phyloP scores from a whole-genome alignment of 1,284 basidiomycete species.

The Moesziomyces aphidis region DNA sequence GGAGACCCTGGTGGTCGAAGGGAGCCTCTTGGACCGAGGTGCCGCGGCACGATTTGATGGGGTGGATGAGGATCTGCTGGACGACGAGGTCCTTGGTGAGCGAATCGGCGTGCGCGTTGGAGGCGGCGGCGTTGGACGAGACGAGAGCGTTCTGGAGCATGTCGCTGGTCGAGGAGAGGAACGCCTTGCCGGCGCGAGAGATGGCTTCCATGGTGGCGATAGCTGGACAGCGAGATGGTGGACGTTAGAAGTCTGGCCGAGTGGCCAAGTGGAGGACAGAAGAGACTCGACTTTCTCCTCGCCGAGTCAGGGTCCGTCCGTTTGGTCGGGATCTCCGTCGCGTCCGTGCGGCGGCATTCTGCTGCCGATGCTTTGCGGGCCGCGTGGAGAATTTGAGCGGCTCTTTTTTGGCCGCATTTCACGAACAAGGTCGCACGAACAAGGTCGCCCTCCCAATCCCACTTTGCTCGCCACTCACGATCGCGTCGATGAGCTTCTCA shows the following conservation, averaged over 20 bases:
- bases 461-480: neutral
- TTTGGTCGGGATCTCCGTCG: no score
- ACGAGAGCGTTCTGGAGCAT: constrained; percentile 45
- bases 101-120: constrained; percentile 34
- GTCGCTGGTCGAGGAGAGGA: constrained; percentile 38
- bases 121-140: constrained; percentile 19
- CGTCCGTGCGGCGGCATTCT: no score
- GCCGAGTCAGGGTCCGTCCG: neutral
- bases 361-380: no score
- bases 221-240: neutral
- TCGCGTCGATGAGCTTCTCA: neutral
- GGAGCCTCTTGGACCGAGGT: constrained; percentile 47
- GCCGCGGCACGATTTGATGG: constrained; percentile 63
- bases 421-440: no score
- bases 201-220: constrained; percentile 39
- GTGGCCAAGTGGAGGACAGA: constrained; percentile 1
- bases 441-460: neutral
- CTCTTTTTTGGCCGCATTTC: neutral
- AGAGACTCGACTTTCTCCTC: neutral
- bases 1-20: constrained; percentile 52
- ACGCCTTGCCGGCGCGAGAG: constrained; percentile 17
- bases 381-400: neutral
- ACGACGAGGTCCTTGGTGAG: constrained; percentile 45
- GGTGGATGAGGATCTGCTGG: constrained; percentile 52
- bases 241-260: neutral